These are phyloP conservation scores for Wickerhamiella sergipiensis DNA, from an alignment of 805 yeast species.

Conservation along the genomic window DNA sequence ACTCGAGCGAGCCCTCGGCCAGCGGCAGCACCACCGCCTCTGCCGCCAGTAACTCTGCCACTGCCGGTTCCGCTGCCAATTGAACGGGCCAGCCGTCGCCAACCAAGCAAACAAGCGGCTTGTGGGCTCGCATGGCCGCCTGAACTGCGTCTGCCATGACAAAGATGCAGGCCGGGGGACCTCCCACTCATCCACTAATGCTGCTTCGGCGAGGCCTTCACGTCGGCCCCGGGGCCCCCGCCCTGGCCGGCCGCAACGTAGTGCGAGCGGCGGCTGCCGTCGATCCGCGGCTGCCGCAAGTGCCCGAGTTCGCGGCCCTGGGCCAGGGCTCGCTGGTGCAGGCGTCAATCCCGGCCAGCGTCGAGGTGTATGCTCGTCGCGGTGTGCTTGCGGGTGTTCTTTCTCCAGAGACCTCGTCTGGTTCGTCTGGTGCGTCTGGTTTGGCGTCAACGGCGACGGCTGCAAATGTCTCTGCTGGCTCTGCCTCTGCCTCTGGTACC, in stretches of 20 bases:
- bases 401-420: no score
- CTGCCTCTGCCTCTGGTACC: no score
- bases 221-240: conserved; percentile 14
- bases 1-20: conserved; percentile 8
- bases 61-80: background rate
- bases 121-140: background rate
- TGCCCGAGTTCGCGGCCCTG: conserved; percentile 11
- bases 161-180: background rate
- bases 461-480: no score
- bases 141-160: background rate
- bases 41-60: background rate
- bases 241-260: conserved; percentile 11
- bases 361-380: conserved; percentile 13
- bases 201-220: conserved; percentile 12
- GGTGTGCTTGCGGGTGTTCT: conserved; percentile 14
- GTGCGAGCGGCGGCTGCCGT: conserved; percentile 12
- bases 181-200: background rate
- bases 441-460: no score
- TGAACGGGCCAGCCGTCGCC: background rate
- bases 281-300: conserved; percentile 13
- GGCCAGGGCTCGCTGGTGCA: conserved; percentile 90
- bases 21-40: conserved; percentile 1
- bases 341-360: conserved; percentile 48
- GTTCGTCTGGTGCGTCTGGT: no score
- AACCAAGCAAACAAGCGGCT: background rate